Evolutionary conservation across 257 asterid genomes (phyloP).

Genomic region (Parsonsia alboflavescens): DNA sequence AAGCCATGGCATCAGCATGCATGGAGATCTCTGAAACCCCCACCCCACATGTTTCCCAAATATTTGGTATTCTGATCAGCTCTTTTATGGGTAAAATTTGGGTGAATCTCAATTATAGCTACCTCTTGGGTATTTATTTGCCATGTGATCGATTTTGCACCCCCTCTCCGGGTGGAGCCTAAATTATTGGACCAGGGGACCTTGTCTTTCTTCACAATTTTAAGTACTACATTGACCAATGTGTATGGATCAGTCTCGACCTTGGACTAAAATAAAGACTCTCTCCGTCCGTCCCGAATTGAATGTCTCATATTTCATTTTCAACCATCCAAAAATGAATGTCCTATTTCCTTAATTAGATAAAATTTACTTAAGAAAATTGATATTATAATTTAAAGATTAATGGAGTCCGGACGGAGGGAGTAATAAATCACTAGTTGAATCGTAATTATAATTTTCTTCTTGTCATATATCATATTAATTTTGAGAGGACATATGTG

Average conservation of each 20-base stretch:
- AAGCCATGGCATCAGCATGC: neutral
- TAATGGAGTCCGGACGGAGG: too few relatives aligned
- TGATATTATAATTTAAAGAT: too few relatives aligned
- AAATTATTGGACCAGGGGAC: neutral
- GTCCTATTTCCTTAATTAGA: too few relatives aligned
- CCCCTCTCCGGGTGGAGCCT: slow-evolving; percentile 1
- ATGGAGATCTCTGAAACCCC: slow-evolving; percentile 8
- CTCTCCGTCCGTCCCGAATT: too few relatives aligned
- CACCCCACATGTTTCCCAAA: slow-evolving; percentile 2
- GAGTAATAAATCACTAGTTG: too few relatives aligned
- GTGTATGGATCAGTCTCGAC: neutral
- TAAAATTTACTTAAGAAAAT: too few relatives aligned
- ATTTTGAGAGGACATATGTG: too few relatives aligned
- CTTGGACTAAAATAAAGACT: neutral
- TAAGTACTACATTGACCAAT: neutral
- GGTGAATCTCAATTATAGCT: neutral
- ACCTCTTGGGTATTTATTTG: too few relatives aligned
- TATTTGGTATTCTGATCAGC: neutral
- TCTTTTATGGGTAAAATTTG: neutral
- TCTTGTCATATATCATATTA: too few relatives aligned
- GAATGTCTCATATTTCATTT: too few relatives aligned
- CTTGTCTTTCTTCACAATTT: neutral
- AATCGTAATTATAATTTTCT: too few relatives aligned
- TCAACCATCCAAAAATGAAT: too few relatives aligned
- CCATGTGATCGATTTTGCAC: slow-evolving; percentile 12